These are phyloP conservation scores for Isatis lusitanica DNA, from an alignment of 441 rosid species.

Conservation along the genomic window DNA sequence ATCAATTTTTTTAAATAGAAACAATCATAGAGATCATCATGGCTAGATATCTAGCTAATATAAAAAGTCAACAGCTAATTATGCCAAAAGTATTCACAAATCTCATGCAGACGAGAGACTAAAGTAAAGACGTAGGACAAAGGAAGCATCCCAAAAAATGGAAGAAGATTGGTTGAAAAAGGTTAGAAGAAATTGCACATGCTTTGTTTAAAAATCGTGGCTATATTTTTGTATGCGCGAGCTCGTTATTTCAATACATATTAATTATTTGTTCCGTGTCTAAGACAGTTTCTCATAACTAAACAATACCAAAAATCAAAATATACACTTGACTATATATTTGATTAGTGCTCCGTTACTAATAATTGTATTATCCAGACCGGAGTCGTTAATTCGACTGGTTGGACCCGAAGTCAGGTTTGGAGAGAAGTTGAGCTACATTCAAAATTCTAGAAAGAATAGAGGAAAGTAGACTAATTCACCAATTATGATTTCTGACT, in stretches of 20 bases:
- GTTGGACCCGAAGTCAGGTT: no score
- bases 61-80: not conserved
- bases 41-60: not conserved
- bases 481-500: no score
- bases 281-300: not conserved
- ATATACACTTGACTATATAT: not conserved
- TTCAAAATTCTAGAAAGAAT: not conserved
- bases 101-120: not conserved
- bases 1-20: not conserved
- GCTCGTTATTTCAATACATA: not conserved
- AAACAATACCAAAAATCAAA: no score
- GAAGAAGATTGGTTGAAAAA: slow-evolving; percentile 6
- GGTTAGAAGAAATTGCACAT: not conserved
- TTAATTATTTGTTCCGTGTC: not conserved
- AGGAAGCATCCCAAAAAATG: not conserved
- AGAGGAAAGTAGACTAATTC: no score
- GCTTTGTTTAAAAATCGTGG: not conserved
- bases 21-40: not conserved
- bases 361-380: no score
- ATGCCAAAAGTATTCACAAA: not conserved
- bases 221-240: not conserved
- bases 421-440: no score
- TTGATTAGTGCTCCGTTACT: not conserved
- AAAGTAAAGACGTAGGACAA: not conserved
- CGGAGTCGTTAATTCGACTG: no score